phyloP scores from a whole-genome alignment of 257 asterid genomes.

The Rehmannia glutinosa region DNA sequence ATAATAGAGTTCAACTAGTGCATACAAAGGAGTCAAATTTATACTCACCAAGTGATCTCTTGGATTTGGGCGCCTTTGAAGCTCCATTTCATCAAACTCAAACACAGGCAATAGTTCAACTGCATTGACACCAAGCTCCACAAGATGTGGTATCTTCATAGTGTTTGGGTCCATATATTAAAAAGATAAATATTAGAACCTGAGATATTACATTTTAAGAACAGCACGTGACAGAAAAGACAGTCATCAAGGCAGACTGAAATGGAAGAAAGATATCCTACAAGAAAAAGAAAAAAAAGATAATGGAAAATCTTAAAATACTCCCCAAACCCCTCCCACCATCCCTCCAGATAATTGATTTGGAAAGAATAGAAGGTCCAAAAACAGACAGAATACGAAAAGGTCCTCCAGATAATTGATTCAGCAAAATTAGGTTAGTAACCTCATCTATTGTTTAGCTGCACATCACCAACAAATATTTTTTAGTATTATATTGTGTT shows the following conservation, averaged over 20 bases:
- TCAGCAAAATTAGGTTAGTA: not conserved
- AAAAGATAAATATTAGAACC: constrained; percentile 15
- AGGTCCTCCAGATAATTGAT: not conserved
- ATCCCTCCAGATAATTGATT: no score
- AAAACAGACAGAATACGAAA: not conserved
- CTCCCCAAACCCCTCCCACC: not conserved
- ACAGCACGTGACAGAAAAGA: constrained; percentile 12
- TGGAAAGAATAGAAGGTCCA: no score
- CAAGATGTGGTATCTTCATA: constrained; percentile 85
- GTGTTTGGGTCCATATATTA: constrained; percentile 20
- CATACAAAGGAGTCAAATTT: not conserved
- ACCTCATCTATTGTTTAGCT: not conserved
- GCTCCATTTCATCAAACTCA: constrained; percentile 96
- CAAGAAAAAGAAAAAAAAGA: not conserved
- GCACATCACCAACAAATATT: no score
- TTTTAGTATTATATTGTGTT: not conserved
- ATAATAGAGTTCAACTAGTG: not conserved
- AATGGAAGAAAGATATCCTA: not conserved
- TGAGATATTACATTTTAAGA: not conserved
- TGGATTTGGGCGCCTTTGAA: constrained; percentile 85
- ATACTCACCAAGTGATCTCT: constrained; percentile 89
- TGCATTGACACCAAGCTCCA: constrained; percentile 94
- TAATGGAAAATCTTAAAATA: not conserved
- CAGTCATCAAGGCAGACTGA: not conserved
- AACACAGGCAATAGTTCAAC: constrained; percentile 89